Evolutionary conservation across 495 filamentous ascomycete genomes (phyloP).

Genomic region (Aspergillus baeticus): DNA sequence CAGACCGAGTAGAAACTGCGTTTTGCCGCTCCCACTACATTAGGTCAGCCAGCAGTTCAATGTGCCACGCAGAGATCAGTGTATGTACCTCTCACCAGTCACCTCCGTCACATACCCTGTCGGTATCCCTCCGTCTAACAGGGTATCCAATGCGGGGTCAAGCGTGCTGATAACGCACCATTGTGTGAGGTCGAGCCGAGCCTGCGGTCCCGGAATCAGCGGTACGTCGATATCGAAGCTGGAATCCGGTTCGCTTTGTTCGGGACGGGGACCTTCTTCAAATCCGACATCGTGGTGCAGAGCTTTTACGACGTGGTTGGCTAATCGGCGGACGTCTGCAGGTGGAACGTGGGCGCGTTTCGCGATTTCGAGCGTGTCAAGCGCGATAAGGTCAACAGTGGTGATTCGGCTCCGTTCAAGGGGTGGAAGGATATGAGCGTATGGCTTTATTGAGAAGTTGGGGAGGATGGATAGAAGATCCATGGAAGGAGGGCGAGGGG

Average conservation of each 20-base stretch:
- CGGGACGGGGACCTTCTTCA: conserved; percentile 19
- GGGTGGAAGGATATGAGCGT: conserved; percentile 71
- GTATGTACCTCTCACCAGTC: conserved; percentile 76
- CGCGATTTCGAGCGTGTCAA: conserved; percentile 79
- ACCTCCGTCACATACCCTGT: conserved; percentile 84
- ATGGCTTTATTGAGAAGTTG: conserved; percentile 66
- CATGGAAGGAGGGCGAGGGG: conserved; percentile 38
- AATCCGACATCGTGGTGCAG: conserved; percentile 65
- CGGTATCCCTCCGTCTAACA: conserved; percentile 83
- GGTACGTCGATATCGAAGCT: conserved; percentile 24
- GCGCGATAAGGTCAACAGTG: conserved; percentile 80
- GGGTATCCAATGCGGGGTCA: conserved; percentile 68
- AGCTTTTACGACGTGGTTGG: conserved; percentile 58
- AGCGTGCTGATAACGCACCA: conserved; percentile 76
- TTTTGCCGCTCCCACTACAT: conserved; percentile 81
- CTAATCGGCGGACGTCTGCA: conserved; percentile 71
- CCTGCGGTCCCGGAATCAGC: conserved; percentile 23
- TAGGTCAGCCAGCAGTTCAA: background rate
- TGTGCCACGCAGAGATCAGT: background rate
- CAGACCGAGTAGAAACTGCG: conserved; percentile 87
- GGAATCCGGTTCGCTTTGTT: conserved; percentile 25
- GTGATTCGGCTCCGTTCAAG: conserved; percentile 74
- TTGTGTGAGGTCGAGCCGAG: conserved; percentile 32
- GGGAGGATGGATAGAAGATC: conserved; percentile 86
- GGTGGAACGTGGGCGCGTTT: conserved; percentile 82